Conservation (phyloP, 2,329 filamentous ascomycete species). For the Penicillium oxalicum region DNA sequence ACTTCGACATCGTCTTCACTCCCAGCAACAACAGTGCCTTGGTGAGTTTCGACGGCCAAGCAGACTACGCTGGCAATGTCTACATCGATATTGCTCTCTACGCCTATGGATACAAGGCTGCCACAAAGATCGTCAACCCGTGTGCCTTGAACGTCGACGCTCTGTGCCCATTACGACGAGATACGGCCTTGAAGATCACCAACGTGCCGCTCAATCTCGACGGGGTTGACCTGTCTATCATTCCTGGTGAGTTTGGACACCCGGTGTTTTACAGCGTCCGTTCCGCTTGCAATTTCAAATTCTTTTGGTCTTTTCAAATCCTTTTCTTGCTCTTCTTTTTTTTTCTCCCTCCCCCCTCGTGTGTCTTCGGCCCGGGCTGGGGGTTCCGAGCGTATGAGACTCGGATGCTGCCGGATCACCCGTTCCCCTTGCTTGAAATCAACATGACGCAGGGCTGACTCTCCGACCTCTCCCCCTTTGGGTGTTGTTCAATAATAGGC, state of each 20-base stretch:
- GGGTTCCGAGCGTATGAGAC: neutral
- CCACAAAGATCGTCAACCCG: slow-evolving; percentile 65
- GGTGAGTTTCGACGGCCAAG: slow-evolving; percentile 67
- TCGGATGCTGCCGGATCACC: neutral
- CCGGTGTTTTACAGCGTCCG: neutral
- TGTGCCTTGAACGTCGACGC: slow-evolving; percentile 64
- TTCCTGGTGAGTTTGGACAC: slow-evolving; percentile 53
- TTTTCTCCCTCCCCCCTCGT: neutral
- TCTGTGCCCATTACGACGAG: slow-evolving; percentile 76
- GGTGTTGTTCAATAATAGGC: slow-evolving; percentile 38
- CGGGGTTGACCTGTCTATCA: slow-evolving; percentile 51
- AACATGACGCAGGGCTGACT: too few relatives aligned
- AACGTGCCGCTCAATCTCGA: slow-evolving; percentile 43
- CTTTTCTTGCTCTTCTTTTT: too few relatives aligned
- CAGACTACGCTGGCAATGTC: slow-evolving; percentile 77
- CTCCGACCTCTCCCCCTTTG: too few relatives aligned
- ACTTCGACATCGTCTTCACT: slow-evolving; percentile 35
- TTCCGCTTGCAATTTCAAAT: too few relatives aligned
- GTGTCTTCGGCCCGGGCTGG: neutral
- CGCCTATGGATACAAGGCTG: slow-evolving; percentile 73
- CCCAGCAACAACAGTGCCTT: slow-evolving; percentile 41
- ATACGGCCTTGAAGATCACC: slow-evolving; percentile 66
- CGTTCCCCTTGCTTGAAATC: neutral
- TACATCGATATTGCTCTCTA: slow-evolving; percentile 67
- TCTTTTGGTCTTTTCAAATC: too few relatives aligned